Conservation (phyloP, 768 basidiomycete species). For the Nevesoporus exiguus region DNA sequence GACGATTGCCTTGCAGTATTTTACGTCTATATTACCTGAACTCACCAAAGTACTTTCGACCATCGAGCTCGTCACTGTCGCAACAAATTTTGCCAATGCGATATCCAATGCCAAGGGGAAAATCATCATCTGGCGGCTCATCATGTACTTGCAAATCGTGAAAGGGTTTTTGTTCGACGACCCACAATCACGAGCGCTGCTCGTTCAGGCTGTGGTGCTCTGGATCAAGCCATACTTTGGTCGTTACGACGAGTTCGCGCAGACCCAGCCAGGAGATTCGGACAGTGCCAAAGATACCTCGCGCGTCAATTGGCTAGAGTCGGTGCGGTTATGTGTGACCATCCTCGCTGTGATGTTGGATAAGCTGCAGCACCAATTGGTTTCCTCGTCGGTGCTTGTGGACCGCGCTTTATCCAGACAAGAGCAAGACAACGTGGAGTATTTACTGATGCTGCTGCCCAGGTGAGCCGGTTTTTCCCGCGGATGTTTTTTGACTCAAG, state of each 20-base stretch:
- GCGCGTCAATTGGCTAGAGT: conserved; percentile 87
- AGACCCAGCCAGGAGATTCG: conserved; percentile 60
- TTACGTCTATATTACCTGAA: conserved; percentile 88
- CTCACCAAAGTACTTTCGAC: conserved; percentile 75
- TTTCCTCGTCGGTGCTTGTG: conserved; percentile 57
- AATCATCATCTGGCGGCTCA: conserved; percentile 89
- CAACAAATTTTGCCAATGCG: conserved; percentile 84
- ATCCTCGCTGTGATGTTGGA: conserved; percentile 88
- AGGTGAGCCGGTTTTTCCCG: conserved; percentile 46
- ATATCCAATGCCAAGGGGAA: conserved; percentile 76
- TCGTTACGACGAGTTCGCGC: conserved; percentile 77
- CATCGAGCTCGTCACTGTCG: conserved; percentile 82
- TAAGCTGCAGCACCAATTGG: conserved; percentile 78
- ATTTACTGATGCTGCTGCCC: conserved; percentile 76
- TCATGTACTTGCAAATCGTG: conserved; percentile 90
- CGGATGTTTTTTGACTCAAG: conserved; percentile 1
- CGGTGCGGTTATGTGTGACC: conserved; percentile 83
- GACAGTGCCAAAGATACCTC: conserved; percentile 67
- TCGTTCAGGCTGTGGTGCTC: conserved; percentile 83
- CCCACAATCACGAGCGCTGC: conserved; percentile 66
- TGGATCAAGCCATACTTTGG: conserved; percentile 98
- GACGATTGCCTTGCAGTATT: conserved; percentile 89
- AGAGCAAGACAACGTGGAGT: conserved; percentile 93
- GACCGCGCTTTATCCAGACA: conserved; percentile 63
- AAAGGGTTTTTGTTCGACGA: conserved; percentile 87